Evolutionary conservation across 768 basidiomycete species (phyloP), one percentile per base, ranked within the genome.

Genomic region (Asterophora lycoperdoides): DNA sequence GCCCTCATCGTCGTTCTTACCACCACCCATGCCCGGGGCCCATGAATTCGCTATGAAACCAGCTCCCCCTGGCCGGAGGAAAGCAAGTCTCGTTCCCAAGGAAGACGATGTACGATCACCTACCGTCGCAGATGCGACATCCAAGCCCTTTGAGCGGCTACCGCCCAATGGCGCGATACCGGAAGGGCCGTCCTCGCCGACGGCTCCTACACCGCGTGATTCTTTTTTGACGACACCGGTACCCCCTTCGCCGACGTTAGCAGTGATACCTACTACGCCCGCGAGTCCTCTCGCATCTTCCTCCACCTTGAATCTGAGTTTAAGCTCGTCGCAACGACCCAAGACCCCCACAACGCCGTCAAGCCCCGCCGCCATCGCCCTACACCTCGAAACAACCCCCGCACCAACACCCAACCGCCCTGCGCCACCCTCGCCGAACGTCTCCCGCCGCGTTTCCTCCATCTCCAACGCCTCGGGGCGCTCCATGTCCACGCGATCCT

Each of bases 11-110:
- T 72, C 81, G 0, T 87, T 87, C 56, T 58, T 85, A 2, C 83
- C 86, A 1, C 86, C 86, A 3, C 84, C 86, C 3, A 72, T 77
- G 4, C 81, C 81, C 1, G 77, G 78, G 2, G 71, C 78, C 26
- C 84, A 86, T 70, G 85, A 88, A 58, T 86, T 84, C 58, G 83
- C 83, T 10, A 57, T 77, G 33, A 74, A 72, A 51, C 72, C 72
- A 0, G 65, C 72, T 3, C 68, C 71, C 5, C 47, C 62, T 44
- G 63, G 65, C 51, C 60, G 48, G 55, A 52, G 60, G 26, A 56
- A 54, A 49, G 37, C 47, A 8, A 58, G 55, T 35, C 38, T 51
- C 17, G 45, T 44, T 18, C 34, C 44, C 4, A 17, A 50, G 39
- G 35, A 46, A 11, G 48, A 53, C 15, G 52, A 53, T 20, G 41